Base-by-base conservation (phyloP, 2,329 filamentous ascomycete genomes). In the Microsporum canis region DNA sequence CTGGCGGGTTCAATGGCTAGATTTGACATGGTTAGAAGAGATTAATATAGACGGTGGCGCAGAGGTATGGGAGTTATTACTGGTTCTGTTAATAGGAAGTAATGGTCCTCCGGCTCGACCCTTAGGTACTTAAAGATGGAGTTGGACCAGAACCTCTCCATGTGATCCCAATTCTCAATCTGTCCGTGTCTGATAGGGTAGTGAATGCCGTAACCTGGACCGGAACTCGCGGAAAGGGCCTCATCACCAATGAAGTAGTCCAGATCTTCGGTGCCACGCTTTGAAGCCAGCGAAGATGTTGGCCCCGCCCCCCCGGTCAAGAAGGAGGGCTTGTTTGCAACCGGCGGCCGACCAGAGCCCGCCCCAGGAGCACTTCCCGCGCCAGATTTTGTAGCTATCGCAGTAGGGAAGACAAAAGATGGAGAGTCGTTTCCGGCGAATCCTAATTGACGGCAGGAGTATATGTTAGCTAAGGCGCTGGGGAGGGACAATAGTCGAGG, bases 91-190 rank as follows among this genome's bases (percentile, higher is more conserved):
- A 99, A 85, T 65, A 99, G 85, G 76, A 99, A 99, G 80, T 96
- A 91, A 77, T 99, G 94, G 73, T 99, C 94, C 78, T 99, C 94
- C 34, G 94, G 94, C 78, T 99, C 94, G 67, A 99, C 94, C 69
- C 94, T 86, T 59, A 99, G 83, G 73, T 99, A 99, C 76, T 99
- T 99, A 84, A 99, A 99, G 78, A 99, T 99, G 65, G 94, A 99
- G 79, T 97, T 97, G 67, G 95, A 97, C 94, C 94, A 99, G 79
- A 97, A 99, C 65, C 94, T 87, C 77, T 99, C 94, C 94, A 99
- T 99, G 71, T 96, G 89, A 77, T 99, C 94, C 94, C 94, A 99
- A 74, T 99, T 97, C 79, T 99, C 94, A 75, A 99, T 89, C 79
- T 99, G 94, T 57, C 94, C 94, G 72, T 99, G 94, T 66, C 94